phyloP scores from a whole-genome alignment of 176 grass and related monocot species.

The Poa pratensis region DNA sequence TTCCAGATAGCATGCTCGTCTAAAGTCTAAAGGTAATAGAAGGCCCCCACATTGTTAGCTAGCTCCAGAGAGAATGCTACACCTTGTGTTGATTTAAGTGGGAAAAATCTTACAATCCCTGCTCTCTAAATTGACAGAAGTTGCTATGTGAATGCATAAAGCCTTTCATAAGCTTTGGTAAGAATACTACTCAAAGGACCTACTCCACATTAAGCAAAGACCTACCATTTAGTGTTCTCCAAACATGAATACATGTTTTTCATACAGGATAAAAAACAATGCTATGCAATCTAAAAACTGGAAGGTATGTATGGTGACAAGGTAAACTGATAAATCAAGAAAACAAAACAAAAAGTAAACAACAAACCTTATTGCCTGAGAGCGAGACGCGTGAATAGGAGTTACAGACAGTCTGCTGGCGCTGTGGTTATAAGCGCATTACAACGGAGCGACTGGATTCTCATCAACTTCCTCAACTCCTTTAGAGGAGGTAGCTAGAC shows the following conservation, averaged over 20 bases:
- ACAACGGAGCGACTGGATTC: conserved; percentile 80
- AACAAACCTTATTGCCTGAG: conserved; percentile 78
- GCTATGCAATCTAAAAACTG: background rate
- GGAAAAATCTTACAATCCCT: too few species aligned
- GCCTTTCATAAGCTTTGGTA: background rate
- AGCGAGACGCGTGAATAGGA: conserved; percentile 82
- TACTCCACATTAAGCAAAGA: background rate
- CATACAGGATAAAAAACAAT: conserved; percentile 30
- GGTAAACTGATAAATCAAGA: background rate
- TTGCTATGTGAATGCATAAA: background rate
- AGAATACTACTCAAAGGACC: background rate
- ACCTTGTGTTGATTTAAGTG: background rate
- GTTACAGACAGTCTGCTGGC: conserved; percentile 70
- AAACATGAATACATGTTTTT: background rate
- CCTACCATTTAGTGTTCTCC: background rate
- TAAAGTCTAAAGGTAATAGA: background rate
- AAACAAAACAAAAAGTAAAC: background rate
- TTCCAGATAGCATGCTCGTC: background rate
- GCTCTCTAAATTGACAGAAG: background rate
- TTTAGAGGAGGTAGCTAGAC: conserved; percentile 63
- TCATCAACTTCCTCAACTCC: conserved; percentile 72
- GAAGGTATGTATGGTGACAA: conserved; percentile 18
- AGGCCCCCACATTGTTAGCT: background rate
- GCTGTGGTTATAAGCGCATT: conserved; percentile 75
- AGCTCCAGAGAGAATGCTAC: background rate